These are phyloP conservation scores for Coriaria nepalensis DNA, from an alignment of 306 rosid genomes.

Conservation along the genomic window DNA sequence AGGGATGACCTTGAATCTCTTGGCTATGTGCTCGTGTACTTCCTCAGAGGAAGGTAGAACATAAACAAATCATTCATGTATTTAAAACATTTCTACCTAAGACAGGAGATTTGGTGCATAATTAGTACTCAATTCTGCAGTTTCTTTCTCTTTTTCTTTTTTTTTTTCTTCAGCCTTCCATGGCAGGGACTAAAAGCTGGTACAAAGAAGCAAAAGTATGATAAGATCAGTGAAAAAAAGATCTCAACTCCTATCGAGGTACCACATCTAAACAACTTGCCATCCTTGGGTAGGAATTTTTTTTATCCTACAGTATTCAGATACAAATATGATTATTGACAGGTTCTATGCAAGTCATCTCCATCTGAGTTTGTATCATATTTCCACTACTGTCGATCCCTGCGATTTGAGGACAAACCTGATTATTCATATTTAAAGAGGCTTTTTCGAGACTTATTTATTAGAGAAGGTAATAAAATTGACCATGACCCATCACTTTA, in stretches of 20 bases:
- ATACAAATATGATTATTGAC: conserved; percentile 20
- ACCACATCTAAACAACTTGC: conserved; percentile 8
- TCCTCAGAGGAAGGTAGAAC: conserved; percentile 89
- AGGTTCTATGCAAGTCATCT: conserved; percentile 86
- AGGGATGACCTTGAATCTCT: conserved; percentile 99
- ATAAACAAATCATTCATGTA: conserved; percentile 2
- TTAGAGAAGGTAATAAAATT: conserved; percentile 64
- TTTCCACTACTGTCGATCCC: conserved; percentile 90
- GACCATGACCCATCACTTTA: conserved; percentile 1
- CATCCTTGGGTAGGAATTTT: neutral
- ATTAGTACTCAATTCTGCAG: conserved; percentile 12
- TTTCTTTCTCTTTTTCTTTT: conserved; percentile 6
- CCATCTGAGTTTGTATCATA: conserved; percentile 93
- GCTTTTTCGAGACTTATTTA: conserved; percentile 86
- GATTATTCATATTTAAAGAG: conserved; percentile 96
- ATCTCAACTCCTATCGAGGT: conserved; percentile 90
- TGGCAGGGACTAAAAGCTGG: conserved; percentile 99
- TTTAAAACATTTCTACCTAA: conserved; percentile 14
- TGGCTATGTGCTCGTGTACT: conserved; percentile 97
- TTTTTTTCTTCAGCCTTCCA: conserved; percentile 65
- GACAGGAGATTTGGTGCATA: conserved; percentile 14
- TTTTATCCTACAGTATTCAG: conserved; percentile 18
- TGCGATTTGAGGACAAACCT: conserved; percentile 98
- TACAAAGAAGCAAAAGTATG: conserved; percentile 92
- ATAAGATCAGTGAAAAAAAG: conserved; percentile 92